phyloP scores from a whole-genome alignment of 805 yeast genomes.

The Sugiyamaella marilandica region DNA sequence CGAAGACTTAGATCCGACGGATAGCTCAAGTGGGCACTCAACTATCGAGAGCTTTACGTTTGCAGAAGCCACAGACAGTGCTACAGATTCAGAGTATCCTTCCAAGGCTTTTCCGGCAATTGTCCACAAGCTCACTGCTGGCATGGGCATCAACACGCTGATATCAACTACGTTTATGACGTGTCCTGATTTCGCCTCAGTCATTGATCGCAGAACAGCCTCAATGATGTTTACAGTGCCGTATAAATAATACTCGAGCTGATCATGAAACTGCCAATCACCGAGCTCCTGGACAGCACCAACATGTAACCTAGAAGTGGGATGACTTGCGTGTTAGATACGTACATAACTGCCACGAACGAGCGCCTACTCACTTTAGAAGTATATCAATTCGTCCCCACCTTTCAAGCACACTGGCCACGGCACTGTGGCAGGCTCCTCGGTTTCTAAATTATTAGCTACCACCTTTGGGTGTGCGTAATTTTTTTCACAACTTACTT shows the following conservation, averaged over 20 bases:
- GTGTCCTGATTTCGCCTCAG: slow-evolving; percentile 27
- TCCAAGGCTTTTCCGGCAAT: slow-evolving; percentile 31
- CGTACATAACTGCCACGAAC: background rate
- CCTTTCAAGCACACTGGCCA: slow-evolving; percentile 15
- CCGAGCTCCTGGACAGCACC: slow-evolving; percentile 21
- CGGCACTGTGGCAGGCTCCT: slow-evolving; percentile 17
- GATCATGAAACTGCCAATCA: slow-evolving; percentile 17
- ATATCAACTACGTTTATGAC: slow-evolving; percentile 27
- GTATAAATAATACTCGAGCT: slow-evolving; percentile 16
- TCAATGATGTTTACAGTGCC: slow-evolving; percentile 21
- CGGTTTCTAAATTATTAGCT: slow-evolving; percentile 7
- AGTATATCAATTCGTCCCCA: slow-evolving; percentile 21
- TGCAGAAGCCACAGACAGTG: slow-evolving; percentile 27
- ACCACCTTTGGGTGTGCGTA: background rate
- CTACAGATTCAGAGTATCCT: slow-evolving; percentile 32
- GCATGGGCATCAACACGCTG: slow-evolving; percentile 28
- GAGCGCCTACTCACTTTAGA: slow-evolving; percentile 12
- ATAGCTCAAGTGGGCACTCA: slow-evolving; percentile 27
- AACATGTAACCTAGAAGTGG: slow-evolving; percentile 10
- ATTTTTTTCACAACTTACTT: slow-evolving; percentile 2
- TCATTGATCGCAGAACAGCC: slow-evolving; percentile 27
- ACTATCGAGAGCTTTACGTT: slow-evolving; percentile 29
- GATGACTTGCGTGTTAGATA: background rate
- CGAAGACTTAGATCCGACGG: slow-evolving; percentile 16
- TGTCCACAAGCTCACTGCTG: slow-evolving; percentile 25